These are phyloP conservation scores for Saturnispora quitensis DNA, from an alignment of 805 yeast species.

Conservation along the genomic window DNA sequence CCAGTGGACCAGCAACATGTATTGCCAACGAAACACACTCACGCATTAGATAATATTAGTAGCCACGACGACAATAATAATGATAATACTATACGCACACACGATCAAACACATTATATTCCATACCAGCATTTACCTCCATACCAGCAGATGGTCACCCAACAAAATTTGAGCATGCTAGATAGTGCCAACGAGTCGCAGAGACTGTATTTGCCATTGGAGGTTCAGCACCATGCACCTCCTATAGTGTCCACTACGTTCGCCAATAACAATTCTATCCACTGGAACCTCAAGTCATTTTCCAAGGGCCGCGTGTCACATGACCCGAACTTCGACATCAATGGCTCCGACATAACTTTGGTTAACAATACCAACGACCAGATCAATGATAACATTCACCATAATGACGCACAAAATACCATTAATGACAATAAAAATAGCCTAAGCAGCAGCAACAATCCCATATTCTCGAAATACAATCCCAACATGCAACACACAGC, in stretches of 20 bases:
- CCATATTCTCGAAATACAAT: background rate
- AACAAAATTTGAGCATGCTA: background rate
- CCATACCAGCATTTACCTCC: background rate
- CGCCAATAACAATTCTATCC: background rate
- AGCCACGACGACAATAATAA: background rate
- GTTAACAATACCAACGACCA: background rate
- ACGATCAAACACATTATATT: background rate
- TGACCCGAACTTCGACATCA: background rate
- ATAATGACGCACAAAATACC: background rate
- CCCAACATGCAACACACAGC: background rate
- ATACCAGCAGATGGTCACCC: background rate
- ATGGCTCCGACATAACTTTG: background rate
- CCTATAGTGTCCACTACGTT: background rate
- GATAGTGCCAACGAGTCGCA: background rate
- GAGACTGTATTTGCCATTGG: background rate
- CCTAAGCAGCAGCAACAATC: background rate
- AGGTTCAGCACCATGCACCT: background rate
- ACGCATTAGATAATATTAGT: background rate
- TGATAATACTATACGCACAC: background rate
- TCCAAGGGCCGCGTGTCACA: background rate
- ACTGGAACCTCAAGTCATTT: background rate
- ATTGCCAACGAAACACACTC: background rate
- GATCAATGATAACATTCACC: background rate
- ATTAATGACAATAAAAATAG: background rate
- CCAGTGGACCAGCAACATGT: background rate